A percentile compares a stretch with the other conserved stretches of the same genome.
phyloP scores from a whole-genome alignment of 2,329 filamentous ascomycete species.

The Lasiodiplodia citricola region DNA sequence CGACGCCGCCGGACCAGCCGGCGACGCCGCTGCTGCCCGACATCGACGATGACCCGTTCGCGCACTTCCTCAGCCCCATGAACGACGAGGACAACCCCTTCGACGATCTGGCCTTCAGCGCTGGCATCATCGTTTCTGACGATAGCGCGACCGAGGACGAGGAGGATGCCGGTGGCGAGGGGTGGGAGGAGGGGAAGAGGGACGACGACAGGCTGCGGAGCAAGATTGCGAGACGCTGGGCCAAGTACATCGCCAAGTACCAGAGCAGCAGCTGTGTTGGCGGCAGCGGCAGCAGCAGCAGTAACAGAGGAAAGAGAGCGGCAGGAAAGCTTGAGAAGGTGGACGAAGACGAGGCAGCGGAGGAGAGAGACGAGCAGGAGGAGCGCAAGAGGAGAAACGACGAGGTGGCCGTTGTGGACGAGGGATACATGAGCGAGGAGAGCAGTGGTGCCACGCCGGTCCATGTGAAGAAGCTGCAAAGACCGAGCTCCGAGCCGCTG shows the following conservation, averaged over 20 bases:
- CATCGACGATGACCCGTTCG: slow-evolving; percentile 51
- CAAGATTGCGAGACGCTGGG: slow-evolving; percentile 47
- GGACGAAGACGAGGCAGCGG: not conserved
- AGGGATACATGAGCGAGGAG: slow-evolving; percentile 27
- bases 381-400: slow-evolving; percentile 29
- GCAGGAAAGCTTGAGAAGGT: not conserved
- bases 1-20: not conserved
- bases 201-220: slow-evolving; percentile 42
- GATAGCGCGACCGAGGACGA: slow-evolving; percentile 30
- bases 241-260: slow-evolving; percentile 45
- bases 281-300: not conserved
- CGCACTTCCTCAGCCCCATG: slow-evolving; percentile 50
- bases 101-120: slow-evolving; percentile 41
- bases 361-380: slow-evolving; percentile 36
- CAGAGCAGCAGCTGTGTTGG: slow-evolving; percentile 31
- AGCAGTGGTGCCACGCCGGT: slow-evolving; percentile 10
- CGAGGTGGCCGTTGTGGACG: slow-evolving; percentile 22
- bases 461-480: slow-evolving; percentile 1
- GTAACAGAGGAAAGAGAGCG: not conserved
- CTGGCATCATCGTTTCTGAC: slow-evolving; percentile 44
- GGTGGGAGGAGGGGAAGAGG: slow-evolving; percentile 36
- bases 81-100: slow-evolving; percentile 44
- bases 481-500: slow-evolving; percentile 9
- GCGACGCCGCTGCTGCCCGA: slow-evolving; percentile 37
- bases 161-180: not conserved